phyloP scores from a whole-genome alignment of 176 grass and related monocot genomes.

The Zoysia pacifica region DNA sequence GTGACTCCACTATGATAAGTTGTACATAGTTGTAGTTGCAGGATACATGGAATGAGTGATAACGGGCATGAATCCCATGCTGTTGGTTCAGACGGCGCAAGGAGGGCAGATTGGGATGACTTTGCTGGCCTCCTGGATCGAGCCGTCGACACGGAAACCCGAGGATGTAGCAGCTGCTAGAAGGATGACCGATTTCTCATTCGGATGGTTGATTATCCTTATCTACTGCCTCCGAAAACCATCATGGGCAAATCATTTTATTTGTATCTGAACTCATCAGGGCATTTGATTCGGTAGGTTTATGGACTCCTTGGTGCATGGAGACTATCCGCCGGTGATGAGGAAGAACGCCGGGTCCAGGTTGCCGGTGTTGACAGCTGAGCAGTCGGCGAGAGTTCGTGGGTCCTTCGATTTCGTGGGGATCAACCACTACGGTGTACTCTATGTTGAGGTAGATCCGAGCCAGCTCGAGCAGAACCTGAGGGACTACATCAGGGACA shows the following conservation, averaged over 20 bases:
- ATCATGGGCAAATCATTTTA: too few relatives aligned
- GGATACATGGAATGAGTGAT: too few relatives aligned
- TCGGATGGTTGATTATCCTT: neutral
- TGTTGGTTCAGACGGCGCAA: neutral
- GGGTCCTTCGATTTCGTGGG: conserved; percentile 64
- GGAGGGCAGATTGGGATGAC: neutral
- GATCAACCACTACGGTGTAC: conserved; percentile 52
- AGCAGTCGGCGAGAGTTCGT: conserved; percentile 44
- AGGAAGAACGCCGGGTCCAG: conserved; percentile 47
- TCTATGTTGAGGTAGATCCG: conserved; percentile 33
- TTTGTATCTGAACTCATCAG: neutral
- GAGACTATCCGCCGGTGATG: conserved; percentile 66
- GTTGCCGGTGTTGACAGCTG: conserved; percentile 19
- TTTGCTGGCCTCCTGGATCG: neutral
- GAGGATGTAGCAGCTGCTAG: neutral
- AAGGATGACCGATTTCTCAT: neutral
- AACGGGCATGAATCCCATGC: too few relatives aligned
- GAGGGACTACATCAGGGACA: conserved; percentile 41
- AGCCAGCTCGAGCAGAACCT: conserved; percentile 7
- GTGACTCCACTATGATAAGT: too few relatives aligned
- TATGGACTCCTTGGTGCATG: conserved; percentile 50
- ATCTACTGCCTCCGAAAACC: neutral
- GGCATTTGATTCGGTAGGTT: conserved; percentile 36
- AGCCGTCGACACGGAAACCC: too few relatives aligned
- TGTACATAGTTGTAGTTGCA: too few relatives aligned